Conservation (phyloP, 495 filamentous ascomycete genomes). For the Hyaloscypha variabilis region DNA sequence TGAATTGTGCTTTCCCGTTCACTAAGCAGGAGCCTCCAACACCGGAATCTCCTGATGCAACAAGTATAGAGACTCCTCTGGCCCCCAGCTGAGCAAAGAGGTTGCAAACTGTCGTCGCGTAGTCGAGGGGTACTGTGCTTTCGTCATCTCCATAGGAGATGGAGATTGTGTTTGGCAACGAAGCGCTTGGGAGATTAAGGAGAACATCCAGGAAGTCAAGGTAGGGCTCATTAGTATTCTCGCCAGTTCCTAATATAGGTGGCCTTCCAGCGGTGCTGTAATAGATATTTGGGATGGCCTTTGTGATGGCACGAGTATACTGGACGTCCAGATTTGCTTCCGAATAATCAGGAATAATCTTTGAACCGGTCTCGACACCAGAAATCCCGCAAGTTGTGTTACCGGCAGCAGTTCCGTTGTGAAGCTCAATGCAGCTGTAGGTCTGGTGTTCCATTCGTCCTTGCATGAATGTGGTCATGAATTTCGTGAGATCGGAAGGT, state of each 20-base stretch:
- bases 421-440: constrained; percentile 60
- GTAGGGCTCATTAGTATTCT: constrained; percentile 76
- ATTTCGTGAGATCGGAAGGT: constrained; percentile 35
- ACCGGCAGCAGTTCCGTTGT: too few species aligned
- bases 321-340: constrained; percentile 79
- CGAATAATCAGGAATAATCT: too few species aligned
- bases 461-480: constrained; percentile 54
- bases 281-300: constrained; percentile 28
- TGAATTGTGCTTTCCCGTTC: constrained; percentile 57
- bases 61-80: constrained; percentile 71
- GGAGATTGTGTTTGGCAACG: constrained; percentile 73
- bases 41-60: constrained; percentile 72
- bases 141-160: constrained; percentile 79
- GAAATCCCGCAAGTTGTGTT: too few species aligned
- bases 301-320: constrained; percentile 31
- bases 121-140: constrained; percentile 61
- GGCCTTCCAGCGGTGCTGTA: constrained; percentile 28
- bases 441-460: constrained; percentile 40
- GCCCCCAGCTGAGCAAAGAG: constrained; percentile 73
- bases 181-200: constrained; percentile 49
- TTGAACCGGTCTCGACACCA: too few species aligned
- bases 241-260: constrained; percentile 22
- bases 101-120: constrained; percentile 68
- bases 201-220: constrained; percentile 78
- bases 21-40: constrained; percentile 54